Base-by-base conservation (phyloP, 208 protist species). In the Wallacemonas sp. region DNA sequence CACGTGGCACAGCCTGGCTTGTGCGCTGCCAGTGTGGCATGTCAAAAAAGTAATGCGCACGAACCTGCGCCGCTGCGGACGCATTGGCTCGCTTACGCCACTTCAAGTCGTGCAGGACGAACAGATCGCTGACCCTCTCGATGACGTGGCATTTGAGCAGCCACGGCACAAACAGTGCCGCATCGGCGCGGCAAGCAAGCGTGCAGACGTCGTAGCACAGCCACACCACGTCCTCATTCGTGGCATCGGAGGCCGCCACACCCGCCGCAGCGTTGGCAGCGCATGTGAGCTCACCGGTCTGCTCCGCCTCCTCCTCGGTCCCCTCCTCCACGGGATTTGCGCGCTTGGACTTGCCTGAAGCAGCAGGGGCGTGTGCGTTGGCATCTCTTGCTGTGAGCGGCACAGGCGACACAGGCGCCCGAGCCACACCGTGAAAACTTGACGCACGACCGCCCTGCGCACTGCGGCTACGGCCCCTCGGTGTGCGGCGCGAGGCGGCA, bases 31-130 rank as follows among this genome's bases (percentile, higher is more conserved):
- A 58, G 30, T 58, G 51, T 27, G 51, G 51, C 6, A 31, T 58
- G 51, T 24, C 21, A n/a, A 62, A 62, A 27, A 31, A 62, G 51
- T 39, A 58, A 31, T 58, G 51, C 17, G 51, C 28, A 14, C 51
- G 51, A 9, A 58, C 51, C 24, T 58, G 51, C 2, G 28, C 26
- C 12, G 24, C 31, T 11, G 28, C 8, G 12, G 51, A 22, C 14
- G 28, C 12, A 19, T 27, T 41, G 9, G 36, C 19, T 6, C 31
- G 28, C 51, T 58, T 15, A 55, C 61, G 62, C 44, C 44, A 51
- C 41, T 24, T 74, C 19, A 59, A 65, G 47, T 77, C 75, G 26
- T 39, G 26, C 12, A 66, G 38, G 14, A 68, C 60, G 19, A 77
- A 62, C 12, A 26, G 27, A 26, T 44, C 49, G 1, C 46, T 31